Conservation (phyloP, 2,329 filamentous ascomycete genomes). For the Cladosporium sphaerospermum region DNA sequence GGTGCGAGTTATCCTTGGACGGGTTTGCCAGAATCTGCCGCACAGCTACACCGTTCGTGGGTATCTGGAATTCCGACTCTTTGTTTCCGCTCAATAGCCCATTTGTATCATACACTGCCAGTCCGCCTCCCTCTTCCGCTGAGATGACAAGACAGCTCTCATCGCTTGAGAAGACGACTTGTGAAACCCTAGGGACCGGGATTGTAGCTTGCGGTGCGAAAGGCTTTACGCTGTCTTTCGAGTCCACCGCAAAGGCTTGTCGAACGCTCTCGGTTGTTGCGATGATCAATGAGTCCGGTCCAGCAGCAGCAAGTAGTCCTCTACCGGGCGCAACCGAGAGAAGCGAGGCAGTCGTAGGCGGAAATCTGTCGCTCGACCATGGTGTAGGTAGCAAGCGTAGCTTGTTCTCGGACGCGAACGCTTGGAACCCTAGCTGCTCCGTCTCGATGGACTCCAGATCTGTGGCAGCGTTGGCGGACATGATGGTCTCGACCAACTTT, state of each 20-base stretch:
- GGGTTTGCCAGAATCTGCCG: constrained; percentile 77
- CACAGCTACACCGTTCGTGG: constrained; percentile 68
- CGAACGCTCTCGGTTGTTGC: constrained; percentile 72
- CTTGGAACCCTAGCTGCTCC: constrained; percentile 72
- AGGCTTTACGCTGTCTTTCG: constrained; percentile 13
- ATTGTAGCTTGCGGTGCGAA: constrained; percentile 72
- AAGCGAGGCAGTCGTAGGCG: constrained; percentile 72
- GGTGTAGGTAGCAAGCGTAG: constrained; percentile 68
- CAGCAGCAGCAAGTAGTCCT: constrained; percentile 80
- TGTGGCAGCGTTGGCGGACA: constrained; percentile 27
- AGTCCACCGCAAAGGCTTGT: constrained; percentile 56
- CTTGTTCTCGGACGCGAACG: constrained; percentile 73
- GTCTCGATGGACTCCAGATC: constrained; percentile 74
- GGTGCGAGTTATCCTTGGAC: constrained; percentile 50
- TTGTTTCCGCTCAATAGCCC: constrained; percentile 60
- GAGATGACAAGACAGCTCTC: constrained; percentile 79
- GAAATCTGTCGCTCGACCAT: constrained; percentile 66
- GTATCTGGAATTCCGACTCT: constrained; percentile 65
- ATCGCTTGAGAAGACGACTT: constrained; percentile 85
- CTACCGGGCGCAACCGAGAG: constrained; percentile 73
- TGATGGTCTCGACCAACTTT: not conserved
- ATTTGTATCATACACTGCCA: constrained; percentile 76
- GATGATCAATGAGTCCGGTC: constrained; percentile 71
- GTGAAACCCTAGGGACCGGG: constrained; percentile 70
- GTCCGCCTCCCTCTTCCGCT: constrained; percentile 70